Conservation (phyloP, 768 basidiomycete genomes). For the Punctularia strigosozonata region DNA sequence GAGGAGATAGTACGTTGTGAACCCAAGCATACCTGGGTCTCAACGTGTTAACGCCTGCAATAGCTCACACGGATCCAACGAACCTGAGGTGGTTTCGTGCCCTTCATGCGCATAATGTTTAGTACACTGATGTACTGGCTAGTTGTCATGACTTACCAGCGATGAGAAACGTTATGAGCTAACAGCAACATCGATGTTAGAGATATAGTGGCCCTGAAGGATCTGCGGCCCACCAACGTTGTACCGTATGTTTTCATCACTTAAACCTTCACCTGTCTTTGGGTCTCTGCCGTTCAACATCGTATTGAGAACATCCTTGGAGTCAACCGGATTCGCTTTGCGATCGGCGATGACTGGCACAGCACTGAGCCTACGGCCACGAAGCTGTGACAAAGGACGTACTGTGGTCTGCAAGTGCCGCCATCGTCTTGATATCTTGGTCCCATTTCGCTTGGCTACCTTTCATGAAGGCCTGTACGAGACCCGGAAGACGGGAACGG, state of each 20-base stretch:
- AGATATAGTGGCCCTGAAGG: too few species aligned
- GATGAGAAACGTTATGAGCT: conserved; percentile 38
- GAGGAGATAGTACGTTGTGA: conserved; percentile 32
- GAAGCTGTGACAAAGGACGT: conserved; percentile 6
- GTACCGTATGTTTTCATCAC: conserved; percentile 28
- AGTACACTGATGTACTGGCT: too few species aligned
- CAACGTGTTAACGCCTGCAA: too few species aligned
- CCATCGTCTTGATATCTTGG: conserved; percentile 28
- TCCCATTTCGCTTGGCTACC: conserved; percentile 26
- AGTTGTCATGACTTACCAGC: conserved; percentile 32
- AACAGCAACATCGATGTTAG: too few species aligned
- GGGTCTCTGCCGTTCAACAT: conserved; percentile 34
- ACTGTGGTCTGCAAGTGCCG: conserved; percentile 28
- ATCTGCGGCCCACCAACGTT: conserved; percentile 20
- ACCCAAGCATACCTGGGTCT: conserved; percentile 29
- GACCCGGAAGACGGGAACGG: conserved; percentile 22
- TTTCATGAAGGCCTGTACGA: conserved; percentile 24
- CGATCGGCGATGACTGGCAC: conserved; percentile 26
- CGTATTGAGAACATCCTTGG: conserved; percentile 32
- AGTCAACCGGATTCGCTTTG: conserved; percentile 23
- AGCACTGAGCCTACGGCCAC: neutral
- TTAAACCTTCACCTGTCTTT: conserved; percentile 28
- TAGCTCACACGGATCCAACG: too few species aligned
- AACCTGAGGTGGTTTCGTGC: too few species aligned
- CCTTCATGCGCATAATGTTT: too few species aligned